Evolutionary conservation across 495 filamentous ascomycete species (phyloP).

Genomic region (Massariosphaeria phaeospora): DNA sequence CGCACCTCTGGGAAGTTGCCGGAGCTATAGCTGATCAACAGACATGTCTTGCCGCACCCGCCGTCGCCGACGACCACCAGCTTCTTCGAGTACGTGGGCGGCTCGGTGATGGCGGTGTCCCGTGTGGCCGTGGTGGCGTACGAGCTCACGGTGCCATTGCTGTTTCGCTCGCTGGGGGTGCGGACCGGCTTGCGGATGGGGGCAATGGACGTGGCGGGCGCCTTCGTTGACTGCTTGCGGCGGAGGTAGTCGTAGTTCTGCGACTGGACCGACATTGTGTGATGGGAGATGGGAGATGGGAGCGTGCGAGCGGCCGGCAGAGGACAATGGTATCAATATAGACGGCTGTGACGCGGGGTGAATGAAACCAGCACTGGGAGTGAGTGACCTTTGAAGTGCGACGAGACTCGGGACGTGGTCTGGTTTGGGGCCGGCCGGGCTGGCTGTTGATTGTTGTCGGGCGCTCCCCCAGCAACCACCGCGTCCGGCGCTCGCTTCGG

Average conservation of each 20-base stretch:
- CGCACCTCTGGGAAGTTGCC: slow-evolving; percentile 96
- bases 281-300: not conserved
- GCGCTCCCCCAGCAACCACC: not conserved
- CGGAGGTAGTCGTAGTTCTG: slow-evolving; percentile 44
- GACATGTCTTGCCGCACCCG: slow-evolving; percentile 96
- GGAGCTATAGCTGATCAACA: slow-evolving; percentile 96
- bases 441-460: not conserved
- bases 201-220: slow-evolving; percentile 11
- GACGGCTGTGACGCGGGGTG: too few relatives aligned
- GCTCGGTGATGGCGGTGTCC: slow-evolving; percentile 78
- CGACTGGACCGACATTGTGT: slow-evolving; percentile 21
- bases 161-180: slow-evolving; percentile 58
- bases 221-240: slow-evolving; percentile 38
- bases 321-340: slow-evolving; percentile 26
- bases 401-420: not conserved
- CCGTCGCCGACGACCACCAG: slow-evolving; percentile 98
- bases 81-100: slow-evolving; percentile 93
- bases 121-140: slow-evolving; percentile 65
- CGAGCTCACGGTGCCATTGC: slow-evolving; percentile 81
- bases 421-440: not conserved
- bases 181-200: slow-evolving; percentile 45
- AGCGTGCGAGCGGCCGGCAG: not conserved
- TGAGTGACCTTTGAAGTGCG: not conserved
- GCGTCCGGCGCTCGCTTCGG: too few relatives aligned
- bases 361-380: too few relatives aligned